Evolutionary conservation across 495 filamentous ascomycete genomes (phyloP).

Genomic region (Penicillium argentinense): DNA sequence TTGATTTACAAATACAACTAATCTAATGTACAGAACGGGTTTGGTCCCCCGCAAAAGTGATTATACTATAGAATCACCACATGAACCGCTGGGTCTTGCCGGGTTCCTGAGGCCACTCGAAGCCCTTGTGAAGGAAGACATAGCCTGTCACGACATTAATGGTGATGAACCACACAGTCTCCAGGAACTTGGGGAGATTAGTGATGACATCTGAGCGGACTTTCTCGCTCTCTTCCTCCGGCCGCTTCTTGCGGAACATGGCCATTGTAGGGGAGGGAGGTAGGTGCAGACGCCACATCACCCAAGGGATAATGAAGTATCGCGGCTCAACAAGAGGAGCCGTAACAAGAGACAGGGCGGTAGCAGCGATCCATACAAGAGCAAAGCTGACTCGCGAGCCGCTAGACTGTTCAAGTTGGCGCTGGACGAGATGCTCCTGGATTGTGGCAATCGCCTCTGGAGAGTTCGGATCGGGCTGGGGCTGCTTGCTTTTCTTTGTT

Average conservation of each 20-base stretch:
- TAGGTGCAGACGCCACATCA: conserved; percentile 85
- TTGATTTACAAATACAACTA: conserved; percentile 5
- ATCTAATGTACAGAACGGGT: conserved; percentile 13
- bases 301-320: conserved; percentile 94
- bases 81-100: conserved; percentile 87
- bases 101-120: conserved; percentile 77
- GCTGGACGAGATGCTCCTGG: conserved; percentile 34
- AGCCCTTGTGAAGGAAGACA: conserved; percentile 76
- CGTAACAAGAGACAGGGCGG: conserved; percentile 73
- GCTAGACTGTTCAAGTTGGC: conserved; percentile 32
- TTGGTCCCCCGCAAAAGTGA: neutral
- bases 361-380: conserved; percentile 69
- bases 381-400: conserved; percentile 52
- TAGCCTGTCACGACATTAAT: conserved; percentile 76
- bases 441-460: conserved; percentile 35
- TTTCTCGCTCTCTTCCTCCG: conserved; percentile 22
- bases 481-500: conserved; percentile 9
- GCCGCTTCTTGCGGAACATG: conserved; percentile 24
- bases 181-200: conserved; percentile 56
- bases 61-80: conserved; percentile 59
- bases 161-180: conserved; percentile 74
- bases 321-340: conserved; percentile 92
- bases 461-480: conserved; percentile 23
- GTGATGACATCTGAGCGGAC: conserved; percentile 29
- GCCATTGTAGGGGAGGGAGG: conserved; percentile 46